Evolutionary conservation across 23 red algal genomes (phyloP).

Genomic region (Gracilaria domingensis): DNA sequence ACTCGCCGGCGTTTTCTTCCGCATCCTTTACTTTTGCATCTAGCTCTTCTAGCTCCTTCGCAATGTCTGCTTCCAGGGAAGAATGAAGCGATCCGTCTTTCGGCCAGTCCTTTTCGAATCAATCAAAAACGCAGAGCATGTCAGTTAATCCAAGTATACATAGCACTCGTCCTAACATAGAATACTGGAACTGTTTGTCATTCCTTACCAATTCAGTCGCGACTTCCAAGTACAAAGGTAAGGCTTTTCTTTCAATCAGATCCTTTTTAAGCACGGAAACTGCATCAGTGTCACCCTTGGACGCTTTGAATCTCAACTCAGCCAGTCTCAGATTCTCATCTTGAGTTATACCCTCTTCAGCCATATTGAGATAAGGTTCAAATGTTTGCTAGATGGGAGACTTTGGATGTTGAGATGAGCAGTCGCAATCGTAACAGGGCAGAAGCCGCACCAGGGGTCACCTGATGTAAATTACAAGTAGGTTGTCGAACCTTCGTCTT

Average conservation of each 20-base stretch:
- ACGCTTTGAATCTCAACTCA: slow-evolving; percentile 73
- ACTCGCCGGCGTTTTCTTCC: slow-evolving; percentile 88
- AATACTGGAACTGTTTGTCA: background rate
- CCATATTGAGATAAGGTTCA: slow-evolving; percentile 18
- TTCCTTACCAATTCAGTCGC: slow-evolving; percentile 79
- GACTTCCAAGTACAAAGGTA: slow-evolving; percentile 66
- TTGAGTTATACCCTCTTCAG: slow-evolving; percentile 70
- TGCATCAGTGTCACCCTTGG: slow-evolving; percentile 37
- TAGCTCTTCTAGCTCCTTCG: slow-evolving; percentile 65
- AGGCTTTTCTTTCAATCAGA: slow-evolving; percentile 86
- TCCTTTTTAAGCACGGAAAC: slow-evolving; percentile 47
- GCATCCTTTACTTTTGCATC: slow-evolving; percentile 83
- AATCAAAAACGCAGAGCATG: background rate
- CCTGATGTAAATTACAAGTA: no score
- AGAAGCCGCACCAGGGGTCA: background rate
- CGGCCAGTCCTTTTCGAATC: slow-evolving; percentile 61
- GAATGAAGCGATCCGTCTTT: slow-evolving; percentile 65
- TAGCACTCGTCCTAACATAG: background rate
- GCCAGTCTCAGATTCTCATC: slow-evolving; percentile 87
- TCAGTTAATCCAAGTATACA: background rate
- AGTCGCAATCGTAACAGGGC: background rate
- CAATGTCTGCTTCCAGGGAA: slow-evolving; percentile 43
- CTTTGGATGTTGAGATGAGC: background rate
- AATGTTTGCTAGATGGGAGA: background rate
- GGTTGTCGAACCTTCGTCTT: no score